Base-by-base conservation (phyloP, 2,329 filamentous ascomycete species). In the Pseudomassariella vexata region DNA sequence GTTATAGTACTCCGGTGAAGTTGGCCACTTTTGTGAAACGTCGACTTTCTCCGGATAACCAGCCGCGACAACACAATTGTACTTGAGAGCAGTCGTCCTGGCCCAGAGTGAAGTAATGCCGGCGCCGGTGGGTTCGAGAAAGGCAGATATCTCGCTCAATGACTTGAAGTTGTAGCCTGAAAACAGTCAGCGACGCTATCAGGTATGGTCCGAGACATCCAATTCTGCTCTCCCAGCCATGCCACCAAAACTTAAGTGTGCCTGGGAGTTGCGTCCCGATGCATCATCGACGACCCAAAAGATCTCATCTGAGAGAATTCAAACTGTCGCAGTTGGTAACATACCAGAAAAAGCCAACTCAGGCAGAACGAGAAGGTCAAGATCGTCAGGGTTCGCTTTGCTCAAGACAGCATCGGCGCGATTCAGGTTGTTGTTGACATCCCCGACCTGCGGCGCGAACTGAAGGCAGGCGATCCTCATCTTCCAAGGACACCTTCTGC, bases 91-190 rank as follows among this genome's bases (percentile, higher is more conserved):
- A 0, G 69, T 74, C 0, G 70, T 75, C 22, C 75, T 65, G 0
- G 84, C 83, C 85, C 85, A 92, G 14, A 81, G 56, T 0, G 83
- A 79, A 6, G 70, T 79, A 32, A 82, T 75, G 0, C 85, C 85
- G 0, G 73, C 64, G 5, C 73, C 70, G 0, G 73, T 73, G 1
- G 66, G 71, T 48, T 92, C 85, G 4, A 90, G 72, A 44, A 67
- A 83, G 0, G 82, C 81, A 2, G 59, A 57, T 25, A 90, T 87
- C 2, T 85, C 69, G 19, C 72, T 61, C 3, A 85, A 54, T 0
- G 79, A 82, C 24, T 73, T 70, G 61, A 89, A 90, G 52, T 88
- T 88, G 62, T 89, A 92, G 19, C 85, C 82, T 76, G 50, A 18
- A 19, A 32, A n/a, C 37, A 52, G 44, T 35, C 32, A 38, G 36